A percentile compares a stretch with the other conserved stretches of the same genome.
Evolutionary conservation across 2,329 filamentous ascomycete species (phyloP).

Genomic region (Celoporthe dispersa): DNA sequence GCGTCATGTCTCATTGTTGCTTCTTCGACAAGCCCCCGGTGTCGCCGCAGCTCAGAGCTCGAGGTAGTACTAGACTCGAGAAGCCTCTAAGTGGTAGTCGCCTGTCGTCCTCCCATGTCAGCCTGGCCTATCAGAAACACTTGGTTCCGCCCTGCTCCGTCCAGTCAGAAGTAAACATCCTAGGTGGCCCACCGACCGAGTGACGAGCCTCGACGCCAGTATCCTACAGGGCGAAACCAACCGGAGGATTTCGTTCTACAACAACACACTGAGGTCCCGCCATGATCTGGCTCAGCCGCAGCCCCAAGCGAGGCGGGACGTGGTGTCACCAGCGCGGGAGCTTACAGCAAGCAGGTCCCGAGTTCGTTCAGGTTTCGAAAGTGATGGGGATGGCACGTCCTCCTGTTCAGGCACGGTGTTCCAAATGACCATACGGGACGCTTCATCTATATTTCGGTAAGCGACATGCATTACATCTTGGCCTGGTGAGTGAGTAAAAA

Average conservation of each 20-base stretch:
- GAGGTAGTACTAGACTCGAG: not conserved
- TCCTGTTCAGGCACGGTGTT: not conserved
- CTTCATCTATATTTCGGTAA: slow-evolving; percentile 10
- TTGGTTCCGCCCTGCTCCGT: no score
- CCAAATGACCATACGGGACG: not conserved
- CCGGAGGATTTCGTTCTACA: slow-evolving; percentile 4
- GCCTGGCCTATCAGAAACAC: no score
- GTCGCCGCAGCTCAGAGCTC: not conserved
- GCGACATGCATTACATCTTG: slow-evolving; percentile 10
- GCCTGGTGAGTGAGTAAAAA: slow-evolving; percentile 19
- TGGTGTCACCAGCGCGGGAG: slow-evolving; percentile 11
- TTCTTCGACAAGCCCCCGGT: slow-evolving; percentile 13
- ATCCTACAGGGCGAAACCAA: not conserved
- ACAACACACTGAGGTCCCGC: not conserved
- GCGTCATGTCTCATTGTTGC: slow-evolving; percentile 17
- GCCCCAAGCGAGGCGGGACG: not conserved
- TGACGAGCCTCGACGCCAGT: slow-evolving; percentile 9
- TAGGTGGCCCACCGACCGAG: slow-evolving; percentile 22
- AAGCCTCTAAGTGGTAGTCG: not conserved
- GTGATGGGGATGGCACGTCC: not conserved
- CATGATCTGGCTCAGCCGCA: slow-evolving; percentile 1
- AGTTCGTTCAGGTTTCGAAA: not conserved
- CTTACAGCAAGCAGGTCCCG: slow-evolving; percentile 17
- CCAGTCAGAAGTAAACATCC: slow-evolving; percentile 1
- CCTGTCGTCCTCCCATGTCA: not conserved